Evolutionary conservation across 495 filamentous ascomycete genomes (phyloP), one percentile per base, ranked within the genome.

Genomic region (Lindgomyces ingoldianus): DNA sequence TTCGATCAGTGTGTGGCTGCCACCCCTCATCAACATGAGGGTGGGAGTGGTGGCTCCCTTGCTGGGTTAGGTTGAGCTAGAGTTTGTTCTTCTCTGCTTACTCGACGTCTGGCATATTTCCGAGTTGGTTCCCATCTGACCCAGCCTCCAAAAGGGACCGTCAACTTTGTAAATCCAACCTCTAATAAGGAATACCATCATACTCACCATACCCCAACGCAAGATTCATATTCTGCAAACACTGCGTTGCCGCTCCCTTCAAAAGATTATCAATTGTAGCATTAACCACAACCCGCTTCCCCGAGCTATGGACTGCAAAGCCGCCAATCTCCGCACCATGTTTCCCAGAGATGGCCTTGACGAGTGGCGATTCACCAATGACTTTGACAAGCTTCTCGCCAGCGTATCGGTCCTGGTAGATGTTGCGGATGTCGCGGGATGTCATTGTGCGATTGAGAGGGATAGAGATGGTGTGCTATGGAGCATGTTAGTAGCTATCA

Each of bases 211-310:
- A 97, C 49, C 94, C 93, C 29, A 96, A 84, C 60, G 93, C 89
- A 56, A 98, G 81, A 79, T 97, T 97, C 91, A 97, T 96, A 76
- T 97, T 97, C 82, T 96, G 92, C 73, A 96, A 76, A 78, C 91
- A 96, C 78, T 98, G 94, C 50, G 94, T 98, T 6, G 91, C 92
- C 41, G 94, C 94, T 41, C 94, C 94, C 85, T 98, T 98, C 57
- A 96, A 81, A 63, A 98, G 79, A 78, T 98, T 98, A 75, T 98
- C 94, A 68, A 98, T 98, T n/a, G 93, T 96, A 21, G 89, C 93
- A 74, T 92, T 96, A 52, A 98, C 85, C 52, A 98, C 94, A 0
- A 93, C 94, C 33, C 94, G 83, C 81, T 91, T 93, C 48, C 93
- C 93, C 25, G 82, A 83, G 60, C 85, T 89, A 78, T 96, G 89